Conservation (phyloP, 371 early-diverging fungal genomes). For the Massospora cicadina region DNA sequence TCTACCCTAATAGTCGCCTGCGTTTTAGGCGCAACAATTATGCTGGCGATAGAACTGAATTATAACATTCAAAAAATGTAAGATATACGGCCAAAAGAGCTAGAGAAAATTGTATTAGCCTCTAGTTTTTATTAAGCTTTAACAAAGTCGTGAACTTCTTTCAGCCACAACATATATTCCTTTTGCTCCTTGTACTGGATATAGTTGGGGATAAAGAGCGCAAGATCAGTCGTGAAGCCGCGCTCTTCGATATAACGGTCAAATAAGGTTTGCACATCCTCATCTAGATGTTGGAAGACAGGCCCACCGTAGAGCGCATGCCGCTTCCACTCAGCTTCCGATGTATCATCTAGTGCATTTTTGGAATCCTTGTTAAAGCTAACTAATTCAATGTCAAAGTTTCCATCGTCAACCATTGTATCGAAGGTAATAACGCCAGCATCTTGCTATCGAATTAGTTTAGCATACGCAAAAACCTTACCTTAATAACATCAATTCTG, state of each 20-base stretch:
- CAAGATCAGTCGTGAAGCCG: conserved; percentile 60
- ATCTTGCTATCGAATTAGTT: conserved; percentile 20
- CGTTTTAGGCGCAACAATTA: too few relatives aligned
- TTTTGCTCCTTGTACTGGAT: conserved; percentile 87
- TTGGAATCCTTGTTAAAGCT: conserved; percentile 47
- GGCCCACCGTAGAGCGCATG: conserved; percentile 82
- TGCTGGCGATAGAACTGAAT: too few relatives aligned
- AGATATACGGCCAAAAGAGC: too few relatives aligned
- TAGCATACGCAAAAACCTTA: conserved; percentile 12
- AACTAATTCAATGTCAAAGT: conserved; percentile 68
- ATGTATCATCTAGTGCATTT: conserved; percentile 43
- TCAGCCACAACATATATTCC: conserved; percentile 79
- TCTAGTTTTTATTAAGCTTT: conserved; percentile 13
- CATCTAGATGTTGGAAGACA: conserved; percentile 78
- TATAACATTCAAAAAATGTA: too few relatives aligned
- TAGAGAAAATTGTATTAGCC: too few relatives aligned
- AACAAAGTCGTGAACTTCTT: conserved; percentile 58
- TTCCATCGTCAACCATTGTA: conserved; percentile 60
- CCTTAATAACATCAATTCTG: conserved; percentile 62
- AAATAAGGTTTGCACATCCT: conserved; percentile 56
- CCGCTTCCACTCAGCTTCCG: conserved; percentile 84
- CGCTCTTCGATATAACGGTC: conserved; percentile 73
- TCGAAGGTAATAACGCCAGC: conserved; percentile 65
- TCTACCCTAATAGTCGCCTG: too few relatives aligned
- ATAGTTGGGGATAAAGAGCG: conserved; percentile 70